Conservation (phyloP, 495 filamentous ascomycete genomes). For the Xylaria flabelliformis region DNA sequence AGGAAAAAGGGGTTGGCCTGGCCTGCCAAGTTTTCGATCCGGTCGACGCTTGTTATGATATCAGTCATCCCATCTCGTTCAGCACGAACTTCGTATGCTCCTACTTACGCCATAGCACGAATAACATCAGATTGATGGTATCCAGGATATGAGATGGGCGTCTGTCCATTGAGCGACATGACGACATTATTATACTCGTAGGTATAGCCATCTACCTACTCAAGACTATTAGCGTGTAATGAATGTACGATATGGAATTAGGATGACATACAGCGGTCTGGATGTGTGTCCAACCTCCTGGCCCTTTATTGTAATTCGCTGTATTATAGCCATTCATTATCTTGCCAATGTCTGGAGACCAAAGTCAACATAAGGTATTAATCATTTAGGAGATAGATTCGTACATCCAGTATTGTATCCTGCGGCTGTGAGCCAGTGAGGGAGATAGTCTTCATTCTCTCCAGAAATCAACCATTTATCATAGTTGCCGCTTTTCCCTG, state of each 20-base stretch:
- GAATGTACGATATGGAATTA: no score
- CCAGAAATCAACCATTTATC: slow-evolving; percentile 62
- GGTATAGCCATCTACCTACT: slow-evolving; percentile 62
- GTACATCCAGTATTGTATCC: slow-evolving; percentile 56
- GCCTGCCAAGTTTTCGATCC: slow-evolving; percentile 26
- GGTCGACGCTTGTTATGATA: slow-evolving; percentile 23
- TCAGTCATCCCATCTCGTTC: not conserved
- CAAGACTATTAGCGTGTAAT: not conserved
- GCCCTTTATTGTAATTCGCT: slow-evolving; percentile 50
- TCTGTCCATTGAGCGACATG: slow-evolving; percentile 60
- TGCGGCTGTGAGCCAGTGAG: slow-evolving; percentile 61
- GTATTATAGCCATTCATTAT: slow-evolving; percentile 60
- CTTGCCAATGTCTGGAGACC: slow-evolving; percentile 55
- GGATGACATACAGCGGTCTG: not conserved
- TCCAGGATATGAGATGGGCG: slow-evolving; percentile 50
- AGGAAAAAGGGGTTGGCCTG: slow-evolving; percentile 62
- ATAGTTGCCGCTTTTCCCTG: slow-evolving; percentile 3
- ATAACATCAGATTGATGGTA: slow-evolving; percentile 61
- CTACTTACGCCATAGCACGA: slow-evolving; percentile 34
- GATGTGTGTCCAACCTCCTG: slow-evolving; percentile 28
- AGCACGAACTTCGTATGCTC: not conserved
- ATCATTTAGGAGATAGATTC: not conserved
- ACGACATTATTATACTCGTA: slow-evolving; percentile 65
- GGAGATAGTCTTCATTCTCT: slow-evolving; percentile 63
- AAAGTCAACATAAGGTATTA: not conserved